Evolutionary conservation across 208 protist species (phyloP), one percentile per base, ranked within the genome.

Genomic region (Balamuthia mandrillaris): DNA sequence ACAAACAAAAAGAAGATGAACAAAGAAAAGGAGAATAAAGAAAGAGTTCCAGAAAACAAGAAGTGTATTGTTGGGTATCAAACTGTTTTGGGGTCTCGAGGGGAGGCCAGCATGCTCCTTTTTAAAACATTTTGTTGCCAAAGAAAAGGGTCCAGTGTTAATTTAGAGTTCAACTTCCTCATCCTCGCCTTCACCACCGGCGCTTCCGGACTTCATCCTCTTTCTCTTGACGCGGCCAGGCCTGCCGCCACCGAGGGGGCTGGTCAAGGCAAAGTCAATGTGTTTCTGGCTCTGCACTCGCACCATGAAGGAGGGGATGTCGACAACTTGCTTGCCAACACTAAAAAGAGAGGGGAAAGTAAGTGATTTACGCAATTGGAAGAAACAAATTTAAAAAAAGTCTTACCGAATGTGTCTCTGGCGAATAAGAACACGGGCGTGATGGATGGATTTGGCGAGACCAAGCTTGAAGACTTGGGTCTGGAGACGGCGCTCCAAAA

Each of bases 401-500:
- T 54, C 85, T 14, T 81, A 90, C 88, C 92, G 87, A 91, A 99
- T 99, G 96, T 99, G 98, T 88, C 98, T 95, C 93, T 99, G 97
- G 81, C 94, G 91, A 93, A 99, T 99, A 39, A 99, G 94, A 39
- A 99, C 95, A 90, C 99, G 97, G 86, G 98, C 97, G 93, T 99
- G 98, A 95, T 99, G 99, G 88, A 99, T 97, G 41, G 98, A 99
- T 92, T 99, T 99, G 89, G 98, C 98, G 77, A 99, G 95, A 74
- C 95, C 96, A 21, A 95, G 90, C 92, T 99, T 98, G 95, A 99
- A 98, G 39, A 99, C 97, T 68, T 98, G 89, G 45, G 99, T 99
- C 95, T 99, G 98, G 66, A 99, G 98, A 88, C 99, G 97, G 88
- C 99, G 97, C 92, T 99, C 97, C 41, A 99, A 94, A 93, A 99